Conservation (phyloP, 2,329 filamentous ascomycete genomes). For the Fusarium sulawesiense region DNA sequence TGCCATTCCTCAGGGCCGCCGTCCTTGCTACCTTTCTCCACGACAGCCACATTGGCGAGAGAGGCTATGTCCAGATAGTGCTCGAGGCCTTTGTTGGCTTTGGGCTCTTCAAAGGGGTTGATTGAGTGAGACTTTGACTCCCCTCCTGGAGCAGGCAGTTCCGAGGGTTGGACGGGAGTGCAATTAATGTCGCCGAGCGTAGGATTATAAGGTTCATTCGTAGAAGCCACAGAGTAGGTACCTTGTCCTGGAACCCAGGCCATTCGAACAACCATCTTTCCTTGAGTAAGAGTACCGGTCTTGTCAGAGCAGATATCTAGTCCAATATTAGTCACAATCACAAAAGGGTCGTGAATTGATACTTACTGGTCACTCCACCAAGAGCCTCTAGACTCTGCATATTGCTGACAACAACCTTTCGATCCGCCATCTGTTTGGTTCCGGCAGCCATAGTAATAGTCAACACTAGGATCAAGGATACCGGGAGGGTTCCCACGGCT, state of each 20-base stretch:
- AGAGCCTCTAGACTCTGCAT: conserved; percentile 56
- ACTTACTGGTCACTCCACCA: conserved; percentile 61
- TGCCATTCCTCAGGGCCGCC: conserved; percentile 66
- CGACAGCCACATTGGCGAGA: conserved; percentile 72
- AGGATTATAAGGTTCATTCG: conserved; percentile 48
- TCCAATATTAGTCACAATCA: background rate
- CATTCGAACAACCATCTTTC: conserved; percentile 49
- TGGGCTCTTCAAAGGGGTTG: conserved; percentile 49
- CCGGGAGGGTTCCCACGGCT: conserved; percentile 59
- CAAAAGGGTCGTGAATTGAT: accelerated
- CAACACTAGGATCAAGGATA: conserved; percentile 61
- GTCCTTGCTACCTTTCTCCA: conserved; percentile 57
- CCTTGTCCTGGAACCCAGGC: conserved; percentile 49
- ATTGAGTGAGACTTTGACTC: conserved; percentile 46
- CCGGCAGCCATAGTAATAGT: conserved; percentile 69
- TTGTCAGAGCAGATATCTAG: conserved; percentile 51
- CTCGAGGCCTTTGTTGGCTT: conserved; percentile 60
- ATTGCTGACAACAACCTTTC: conserved; percentile 62
- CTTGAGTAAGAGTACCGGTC: conserved; percentile 52
- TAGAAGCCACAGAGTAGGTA: conserved; percentile 46
- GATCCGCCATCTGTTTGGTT: conserved; percentile 61
- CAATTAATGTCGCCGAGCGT: conserved; percentile 35
- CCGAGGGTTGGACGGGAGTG: conserved; percentile 25
- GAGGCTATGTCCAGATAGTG: conserved; percentile 72
- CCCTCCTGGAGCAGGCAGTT: conserved; percentile 29